These are phyloP conservation scores for Piper betle DNA, from an alignment of 164 flowering plant species.

Conservation along the genomic window DNA sequence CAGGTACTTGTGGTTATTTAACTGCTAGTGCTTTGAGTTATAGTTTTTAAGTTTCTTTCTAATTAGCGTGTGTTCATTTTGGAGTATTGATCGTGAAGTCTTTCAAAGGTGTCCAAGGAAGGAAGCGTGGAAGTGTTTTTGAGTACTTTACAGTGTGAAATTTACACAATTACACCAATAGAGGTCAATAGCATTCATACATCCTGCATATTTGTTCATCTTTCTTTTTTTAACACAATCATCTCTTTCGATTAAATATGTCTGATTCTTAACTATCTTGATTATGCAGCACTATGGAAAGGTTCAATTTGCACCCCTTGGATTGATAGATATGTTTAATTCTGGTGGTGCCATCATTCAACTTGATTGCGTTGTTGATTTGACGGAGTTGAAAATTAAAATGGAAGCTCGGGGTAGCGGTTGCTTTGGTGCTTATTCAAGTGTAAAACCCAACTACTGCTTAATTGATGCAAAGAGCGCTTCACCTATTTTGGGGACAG, in stretches of 20 bases:
- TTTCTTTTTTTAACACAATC: background rate
- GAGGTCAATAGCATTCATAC: constrained; percentile 40
- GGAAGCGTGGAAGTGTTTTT: constrained; percentile 28
- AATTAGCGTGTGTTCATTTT: background rate
- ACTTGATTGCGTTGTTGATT: constrained; percentile 15
- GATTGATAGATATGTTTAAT: constrained; percentile 67
- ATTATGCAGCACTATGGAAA: constrained; percentile 29
- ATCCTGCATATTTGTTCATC: background rate
- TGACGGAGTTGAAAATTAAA: constrained; percentile 16
- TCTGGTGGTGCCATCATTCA: constrained; percentile 60
- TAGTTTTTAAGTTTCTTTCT: background rate
- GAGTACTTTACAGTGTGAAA: constrained; percentile 28
- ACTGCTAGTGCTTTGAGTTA: background rate
- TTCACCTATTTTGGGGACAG: constrained; percentile 24
- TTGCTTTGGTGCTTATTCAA: constrained; percentile 52
- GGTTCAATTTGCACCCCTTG: constrained; percentile 54
- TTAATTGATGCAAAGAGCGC: constrained; percentile 25
- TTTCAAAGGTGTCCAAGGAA: constrained; percentile 24
- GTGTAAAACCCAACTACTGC: constrained; percentile 31
- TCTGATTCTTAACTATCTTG: background rate
- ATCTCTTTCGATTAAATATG: background rate
- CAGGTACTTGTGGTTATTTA: constrained; percentile 24
- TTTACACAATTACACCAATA: constrained; percentile 40
- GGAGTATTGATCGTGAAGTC: constrained; percentile 2
- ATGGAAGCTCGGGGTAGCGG: constrained; percentile 41